Conservation (phyloP, 345 rosid species). For the Acer campestre region DNA sequence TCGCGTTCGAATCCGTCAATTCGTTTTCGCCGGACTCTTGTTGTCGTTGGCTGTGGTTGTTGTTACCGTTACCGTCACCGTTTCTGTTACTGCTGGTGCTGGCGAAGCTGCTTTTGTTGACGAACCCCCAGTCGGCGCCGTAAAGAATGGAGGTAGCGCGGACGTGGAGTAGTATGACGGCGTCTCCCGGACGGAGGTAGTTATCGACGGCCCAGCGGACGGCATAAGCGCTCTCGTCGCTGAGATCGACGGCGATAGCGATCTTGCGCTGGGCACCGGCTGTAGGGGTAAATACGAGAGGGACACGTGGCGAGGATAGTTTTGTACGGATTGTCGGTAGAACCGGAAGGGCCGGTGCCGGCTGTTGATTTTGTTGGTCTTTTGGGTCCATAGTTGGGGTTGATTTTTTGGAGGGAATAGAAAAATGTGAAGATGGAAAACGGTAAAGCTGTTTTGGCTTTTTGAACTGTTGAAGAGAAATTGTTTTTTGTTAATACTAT, state of each 20-base stretch:
- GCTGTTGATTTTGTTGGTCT: not conserved
- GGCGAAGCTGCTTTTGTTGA: slow-evolving; percentile 33
- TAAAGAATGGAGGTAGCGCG: slow-evolving; percentile 61
- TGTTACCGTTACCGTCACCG: not conserved
- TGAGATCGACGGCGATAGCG: slow-evolving; percentile 73
- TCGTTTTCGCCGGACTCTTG: slow-evolving; percentile 29
- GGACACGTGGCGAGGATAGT: slow-evolving; percentile 33
- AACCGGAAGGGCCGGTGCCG: slow-evolving; percentile 21
- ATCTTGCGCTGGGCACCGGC: slow-evolving; percentile 52
- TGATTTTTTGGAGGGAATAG: not conserved
- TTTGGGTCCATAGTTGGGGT: slow-evolving; percentile 10
- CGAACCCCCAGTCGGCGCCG: slow-evolving; percentile 78
- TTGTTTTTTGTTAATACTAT: too few species aligned
- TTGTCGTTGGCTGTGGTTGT: not conserved
- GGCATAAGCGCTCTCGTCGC: slow-evolving; percentile 68
- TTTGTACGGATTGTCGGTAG: slow-evolving; percentile 28
- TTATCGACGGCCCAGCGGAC: slow-evolving; percentile 69
- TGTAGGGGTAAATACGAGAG: slow-evolving; percentile 33
- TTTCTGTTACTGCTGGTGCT: slow-evolving; percentile 13
- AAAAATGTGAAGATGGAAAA: not conserved
- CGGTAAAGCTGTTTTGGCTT: not conserved
- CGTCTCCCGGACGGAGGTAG: slow-evolving; percentile 68
- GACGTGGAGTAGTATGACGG: slow-evolving; percentile 66
- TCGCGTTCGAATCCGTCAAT: slow-evolving; percentile 55
- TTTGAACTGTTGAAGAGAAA: not conserved